Evolutionary conservation across 2,329 filamentous ascomycete species (phyloP), one percentile per base, ranked within the genome.

Genomic region (Beauveria sp.): DNA sequence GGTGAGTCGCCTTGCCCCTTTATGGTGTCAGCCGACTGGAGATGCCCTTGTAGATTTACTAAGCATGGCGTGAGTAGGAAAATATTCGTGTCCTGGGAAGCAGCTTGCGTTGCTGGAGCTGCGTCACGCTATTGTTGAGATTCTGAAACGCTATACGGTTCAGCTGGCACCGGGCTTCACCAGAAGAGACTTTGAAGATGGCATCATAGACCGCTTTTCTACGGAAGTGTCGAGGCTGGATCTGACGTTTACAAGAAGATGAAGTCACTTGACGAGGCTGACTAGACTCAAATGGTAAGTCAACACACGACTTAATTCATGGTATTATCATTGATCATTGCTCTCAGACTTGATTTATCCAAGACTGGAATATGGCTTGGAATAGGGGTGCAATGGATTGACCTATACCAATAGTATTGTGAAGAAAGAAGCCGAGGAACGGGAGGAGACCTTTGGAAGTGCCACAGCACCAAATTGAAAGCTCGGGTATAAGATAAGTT

Each of bases 1-100:
- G 71, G 70, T 70, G 62, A 42, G 67, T 62, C 34, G 20, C 34
- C 14, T 8, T 30, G 8, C 26, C 40, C 8, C 6, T 8, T 38
- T 16, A 16, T 38, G 1, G 43, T 3, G 14, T 5, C n/a, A 20
- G 2, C 5, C 5, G 10, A 38, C 34, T 12, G 26, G 30, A 8
- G 4, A n/a, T 30, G 34, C 5, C 18, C 7, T 30, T 30, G 49
- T 10, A 28, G n/a, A 38, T 22, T 7, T 42, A 24, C 56, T 30
- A 28, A 40, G 22, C 30, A n/a, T 9, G 18, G 10, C 22, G 12
- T 18, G 16, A 18, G 26, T 22, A 57, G 51, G 45, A 51, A 61
- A 53, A 1, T 71, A 71, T 53, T 70, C 70, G 5, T 75, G 74
- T 46, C 70, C 71, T 1, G 74, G 74, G 1, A 75, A 74, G 61